Conservation (phyloP, 768 basidiomycete genomes). For the Lentinula raphanica region DNA sequence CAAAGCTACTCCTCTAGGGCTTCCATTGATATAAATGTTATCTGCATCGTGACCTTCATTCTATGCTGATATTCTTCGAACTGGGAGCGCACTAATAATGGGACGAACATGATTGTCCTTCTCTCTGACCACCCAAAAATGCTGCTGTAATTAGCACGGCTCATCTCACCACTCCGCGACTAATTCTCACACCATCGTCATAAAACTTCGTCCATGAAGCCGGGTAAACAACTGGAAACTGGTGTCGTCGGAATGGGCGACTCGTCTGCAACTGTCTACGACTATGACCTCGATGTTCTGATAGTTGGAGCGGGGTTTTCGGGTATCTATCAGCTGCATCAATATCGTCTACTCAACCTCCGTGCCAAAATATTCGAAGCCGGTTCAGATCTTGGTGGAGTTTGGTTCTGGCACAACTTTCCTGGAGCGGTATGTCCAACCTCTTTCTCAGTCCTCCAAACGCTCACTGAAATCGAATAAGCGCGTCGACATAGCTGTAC, state of each 20-base stretch:
- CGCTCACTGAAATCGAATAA: too few species aligned
- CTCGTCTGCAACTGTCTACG: neutral
- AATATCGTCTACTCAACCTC: neutral
- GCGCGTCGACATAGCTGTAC: conserved; percentile 19
- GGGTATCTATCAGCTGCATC: conserved; percentile 15
- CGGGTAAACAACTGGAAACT: neutral
- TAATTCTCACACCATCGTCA: neutral
- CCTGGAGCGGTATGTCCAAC: neutral
- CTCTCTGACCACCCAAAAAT: neutral
- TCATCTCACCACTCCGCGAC: neutral
- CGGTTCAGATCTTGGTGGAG: conserved; percentile 18
- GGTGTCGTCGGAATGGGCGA: neutral
- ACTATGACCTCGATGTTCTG: conserved; percentile 16
- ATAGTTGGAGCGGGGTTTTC: conserved; percentile 23
- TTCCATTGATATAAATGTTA: neutral
- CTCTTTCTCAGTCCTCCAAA: neutral
- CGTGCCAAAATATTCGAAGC: conserved; percentile 13
- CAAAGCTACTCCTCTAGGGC: neutral
- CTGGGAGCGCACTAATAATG: neutral
- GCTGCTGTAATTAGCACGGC: neutral
- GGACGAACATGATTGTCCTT: neutral
- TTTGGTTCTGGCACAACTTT: conserved; percentile 15
- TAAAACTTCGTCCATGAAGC: neutral
- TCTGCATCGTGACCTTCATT: neutral
- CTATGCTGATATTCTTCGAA: neutral